Conservation (phyloP, 768 basidiomycete genomes). For the Auricularia auricula-judae region DNA sequence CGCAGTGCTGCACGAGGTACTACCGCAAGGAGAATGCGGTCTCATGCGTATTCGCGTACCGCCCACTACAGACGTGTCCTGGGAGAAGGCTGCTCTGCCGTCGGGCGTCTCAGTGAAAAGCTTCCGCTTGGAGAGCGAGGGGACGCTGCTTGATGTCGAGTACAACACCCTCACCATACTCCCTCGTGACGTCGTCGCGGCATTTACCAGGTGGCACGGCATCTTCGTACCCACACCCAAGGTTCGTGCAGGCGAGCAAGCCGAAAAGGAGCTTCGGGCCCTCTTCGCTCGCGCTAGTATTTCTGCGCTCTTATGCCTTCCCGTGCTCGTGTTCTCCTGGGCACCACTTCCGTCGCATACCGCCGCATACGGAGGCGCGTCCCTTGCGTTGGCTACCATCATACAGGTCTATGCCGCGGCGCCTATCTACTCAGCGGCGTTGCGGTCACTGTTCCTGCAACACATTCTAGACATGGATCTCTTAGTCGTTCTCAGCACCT, state of each 20-base stretch:
- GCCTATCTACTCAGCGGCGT: constrained; percentile 25
- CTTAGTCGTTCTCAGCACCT: constrained; percentile 28
- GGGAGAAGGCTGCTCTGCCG: background rate
- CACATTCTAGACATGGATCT: constrained; percentile 28
- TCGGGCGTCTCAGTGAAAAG: background rate
- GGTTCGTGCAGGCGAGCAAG: constrained; percentile 15
- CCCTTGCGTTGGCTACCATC: constrained; percentile 27
- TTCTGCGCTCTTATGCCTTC: constrained; percentile 25
- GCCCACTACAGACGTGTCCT: background rate
- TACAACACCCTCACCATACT: background rate
- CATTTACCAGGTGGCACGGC: constrained; percentile 13
- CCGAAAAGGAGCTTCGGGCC: constrained; percentile 20
- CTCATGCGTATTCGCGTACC: background rate
- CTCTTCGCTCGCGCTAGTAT: constrained; percentile 20
- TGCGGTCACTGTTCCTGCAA: constrained; percentile 25
- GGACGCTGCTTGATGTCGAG: background rate
- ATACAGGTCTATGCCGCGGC: constrained; percentile 25
- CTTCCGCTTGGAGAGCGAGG: background rate
- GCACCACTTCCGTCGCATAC: constrained; percentile 24
- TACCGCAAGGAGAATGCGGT: background rate
- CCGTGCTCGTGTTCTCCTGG: constrained; percentile 34
- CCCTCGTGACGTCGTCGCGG: constrained; percentile 23
- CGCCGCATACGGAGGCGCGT: constrained; percentile 24
- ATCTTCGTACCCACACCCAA: constrained; percentile 15
- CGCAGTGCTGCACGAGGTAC: background rate